Evolutionary conservation across 2,329 filamentous ascomycete species (phyloP), one percentile per base, ranked within the genome.

Genomic region (Fusarium heterosporum): DNA sequence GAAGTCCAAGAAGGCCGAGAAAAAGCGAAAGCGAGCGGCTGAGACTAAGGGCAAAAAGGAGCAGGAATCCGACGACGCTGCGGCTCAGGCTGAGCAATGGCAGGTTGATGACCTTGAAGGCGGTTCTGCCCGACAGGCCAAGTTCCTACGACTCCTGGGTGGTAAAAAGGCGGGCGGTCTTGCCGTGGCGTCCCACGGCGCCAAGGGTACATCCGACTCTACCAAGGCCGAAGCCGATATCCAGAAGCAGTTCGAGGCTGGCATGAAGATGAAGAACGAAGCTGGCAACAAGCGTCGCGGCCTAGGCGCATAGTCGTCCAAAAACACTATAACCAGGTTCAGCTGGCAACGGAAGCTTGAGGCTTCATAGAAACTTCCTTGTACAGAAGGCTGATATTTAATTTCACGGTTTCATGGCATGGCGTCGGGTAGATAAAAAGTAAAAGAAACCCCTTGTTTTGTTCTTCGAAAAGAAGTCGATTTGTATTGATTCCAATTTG

Each of bases 91-190:
- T 4, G 83, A 83, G 72, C 77, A 82, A 64, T 87, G 85, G 85
- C 85, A 86, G 61, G 83, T 87, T 26, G 73, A 78, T 17, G 81
- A 78, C 32, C 78, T 89, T 32, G 82, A 81, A 38, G 86, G 86
- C 30, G 84, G 82, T 22, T 69, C 77, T 17, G 78, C 78, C 47
- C 80, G 86, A 13, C 84, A 87, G 69, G 77, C 78, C 61, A 89
- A 89, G 76, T 88, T 87, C 62, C 75, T 88, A 70, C 80, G 84
- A 30, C 81, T 89, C 2, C 78, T 89, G 6, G 86, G 86, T 19
- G 83, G 78, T 3, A 84, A 82, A 62, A 86, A 84, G 73, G 77
- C 77, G 25, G 77, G 78, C 19, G 75, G 73, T 29, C 72, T 66
- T 16, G 74, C 72, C n/a, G 72, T 65, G 16, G 57, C 70, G 1